These are phyloP conservation scores for Chrysanthemum lavandulifolium DNA, from an alignment of 129 eudicot genomes.

Conservation along the genomic window DNA sequence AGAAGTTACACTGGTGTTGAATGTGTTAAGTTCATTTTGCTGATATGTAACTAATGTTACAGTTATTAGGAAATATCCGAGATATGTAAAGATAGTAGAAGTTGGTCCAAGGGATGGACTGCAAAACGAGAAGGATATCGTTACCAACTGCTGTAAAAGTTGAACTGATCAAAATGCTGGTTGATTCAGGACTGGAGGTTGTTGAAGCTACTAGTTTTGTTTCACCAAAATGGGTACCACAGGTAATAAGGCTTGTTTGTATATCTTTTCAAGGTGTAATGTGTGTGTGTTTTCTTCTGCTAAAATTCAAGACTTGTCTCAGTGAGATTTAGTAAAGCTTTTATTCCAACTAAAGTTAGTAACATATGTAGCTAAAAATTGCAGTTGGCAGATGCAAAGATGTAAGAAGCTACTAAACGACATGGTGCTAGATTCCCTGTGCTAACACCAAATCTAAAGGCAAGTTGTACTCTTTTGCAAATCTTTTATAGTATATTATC, in stretches of 20 bases:
- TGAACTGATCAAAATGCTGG: constrained; percentile 78
- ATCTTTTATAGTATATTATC: neutral
- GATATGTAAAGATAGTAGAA: constrained; percentile 81
- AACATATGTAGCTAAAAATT: constrained; percentile 16
- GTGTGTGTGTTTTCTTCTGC: too few species aligned
- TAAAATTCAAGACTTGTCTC: too few species aligned
- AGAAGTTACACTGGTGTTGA: neutral
- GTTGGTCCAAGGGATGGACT: constrained; percentile 95
- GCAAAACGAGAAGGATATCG: constrained; percentile 77
- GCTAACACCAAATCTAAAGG: constrained; percentile 88
- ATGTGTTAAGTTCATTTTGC: neutral
- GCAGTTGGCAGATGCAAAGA: constrained; percentile 88
- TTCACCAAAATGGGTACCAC: constrained; percentile 98
- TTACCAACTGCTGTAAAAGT: constrained; percentile 80
- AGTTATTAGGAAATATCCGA: constrained; percentile 54
- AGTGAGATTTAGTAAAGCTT: neutral
- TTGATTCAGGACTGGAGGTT: constrained; percentile 73
- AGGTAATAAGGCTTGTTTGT: constrained; percentile 40
- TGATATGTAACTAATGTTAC: constrained; percentile 19
- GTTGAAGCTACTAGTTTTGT: constrained; percentile 96
- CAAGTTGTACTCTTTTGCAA: constrained; percentile 25
- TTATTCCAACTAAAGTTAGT: neutral
- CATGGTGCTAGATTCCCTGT: constrained; percentile 74
- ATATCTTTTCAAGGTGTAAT: neutral
- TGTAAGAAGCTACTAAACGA: constrained; percentile 59